Conservation (phyloP, 257 asterid genomes). For the Nicotiana noctiflora region DNA sequence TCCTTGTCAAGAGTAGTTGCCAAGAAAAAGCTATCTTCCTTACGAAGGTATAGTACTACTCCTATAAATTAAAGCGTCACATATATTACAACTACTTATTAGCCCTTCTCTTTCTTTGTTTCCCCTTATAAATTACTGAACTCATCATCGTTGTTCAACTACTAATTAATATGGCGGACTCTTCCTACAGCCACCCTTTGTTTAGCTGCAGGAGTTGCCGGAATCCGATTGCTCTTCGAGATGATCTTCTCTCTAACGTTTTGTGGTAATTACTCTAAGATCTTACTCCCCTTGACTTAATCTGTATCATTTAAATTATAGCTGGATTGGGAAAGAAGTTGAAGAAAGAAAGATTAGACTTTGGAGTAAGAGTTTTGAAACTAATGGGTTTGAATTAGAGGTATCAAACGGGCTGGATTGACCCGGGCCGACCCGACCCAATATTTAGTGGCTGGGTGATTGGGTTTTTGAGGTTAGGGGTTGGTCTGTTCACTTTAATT, state of each 20-base stretch:
- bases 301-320: too few relatives aligned
- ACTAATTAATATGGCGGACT: constrained; percentile 21
- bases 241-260: constrained; percentile 39
- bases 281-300: too few relatives aligned
- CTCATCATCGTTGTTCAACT: too few relatives aligned
- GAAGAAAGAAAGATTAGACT: too few relatives aligned
- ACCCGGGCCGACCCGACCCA: too few relatives aligned
- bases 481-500: too few relatives aligned
- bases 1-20: background rate
- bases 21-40: background rate
- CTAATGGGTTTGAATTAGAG: too few relatives aligned
- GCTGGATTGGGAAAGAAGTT: too few relatives aligned
- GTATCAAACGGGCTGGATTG: too few relatives aligned
- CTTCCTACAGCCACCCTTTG: constrained; percentile 20
- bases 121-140: background rate
- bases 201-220: constrained; percentile 53
- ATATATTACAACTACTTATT: background rate
- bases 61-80: background rate
- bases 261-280: constrained; percentile 18
- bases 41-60: background rate
- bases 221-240: constrained; percentile 38
- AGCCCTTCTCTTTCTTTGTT: background rate
- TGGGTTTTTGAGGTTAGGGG: too few relatives aligned
- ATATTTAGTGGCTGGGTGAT: too few relatives aligned
- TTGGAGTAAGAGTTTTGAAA: too few relatives aligned